Percentiles rank a stretch among this genome's conserved stretches.
Evolutionary conservation across 345 rosid genomes (phyloP).

Genomic region (Pistacia vera): DNA sequence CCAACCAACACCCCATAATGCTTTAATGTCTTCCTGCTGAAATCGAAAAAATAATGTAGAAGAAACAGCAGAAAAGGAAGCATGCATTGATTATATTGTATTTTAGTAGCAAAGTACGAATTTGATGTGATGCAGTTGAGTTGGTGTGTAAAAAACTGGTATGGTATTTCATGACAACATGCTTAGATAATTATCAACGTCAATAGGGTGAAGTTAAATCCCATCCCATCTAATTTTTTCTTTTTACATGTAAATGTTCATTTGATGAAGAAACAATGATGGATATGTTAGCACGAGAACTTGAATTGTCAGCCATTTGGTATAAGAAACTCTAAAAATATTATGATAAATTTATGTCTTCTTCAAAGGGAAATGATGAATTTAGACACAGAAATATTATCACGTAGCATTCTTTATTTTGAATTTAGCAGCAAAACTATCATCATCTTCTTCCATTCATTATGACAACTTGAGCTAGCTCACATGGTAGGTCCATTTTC

Average conservation of each 20-base stretch:
- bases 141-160: constrained; percentile 12
- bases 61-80: not conserved
- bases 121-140: not conserved
- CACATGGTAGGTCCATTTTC: constrained; percentile 39
- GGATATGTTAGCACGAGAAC: not conserved
- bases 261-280: no score
- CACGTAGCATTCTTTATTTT: constrained; percentile 18
- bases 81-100: not conserved
- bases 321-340: no score
- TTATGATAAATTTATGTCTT: constrained; percentile 7
- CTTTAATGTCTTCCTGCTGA: constrained; percentile 7
- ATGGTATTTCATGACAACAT: not conserved
- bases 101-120: not conserved
- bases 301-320: not conserved
- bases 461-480: not conserved
- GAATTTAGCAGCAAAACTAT: constrained; percentile 27
- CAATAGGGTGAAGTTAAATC: not conserved
- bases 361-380: constrained; percentile 17
- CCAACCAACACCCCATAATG: constrained; percentile 6
- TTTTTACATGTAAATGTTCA: no score
- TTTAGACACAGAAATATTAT: constrained; percentile 16
- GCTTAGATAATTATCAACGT: not conserved
- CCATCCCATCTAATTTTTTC: no score
- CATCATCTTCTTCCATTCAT: constrained; percentile 15
- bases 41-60: not conserved